Evolutionary conservation across 371 early-diverging fungal species (phyloP).

Genomic region (Parasitella parasitica): DNA sequence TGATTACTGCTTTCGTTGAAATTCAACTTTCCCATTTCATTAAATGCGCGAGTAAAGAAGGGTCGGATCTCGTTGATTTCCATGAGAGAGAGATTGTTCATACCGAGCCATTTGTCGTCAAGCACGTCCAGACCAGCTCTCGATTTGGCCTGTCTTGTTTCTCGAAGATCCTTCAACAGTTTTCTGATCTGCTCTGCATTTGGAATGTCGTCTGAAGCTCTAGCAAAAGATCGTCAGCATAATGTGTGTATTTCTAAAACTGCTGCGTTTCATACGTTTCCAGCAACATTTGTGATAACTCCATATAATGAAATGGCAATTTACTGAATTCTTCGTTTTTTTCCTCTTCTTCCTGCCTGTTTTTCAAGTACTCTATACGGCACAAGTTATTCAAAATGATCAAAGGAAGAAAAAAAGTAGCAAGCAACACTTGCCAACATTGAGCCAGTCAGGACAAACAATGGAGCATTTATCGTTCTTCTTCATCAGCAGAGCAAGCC

Average conservation of each 20-base stretch:
- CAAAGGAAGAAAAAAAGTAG: not conserved
- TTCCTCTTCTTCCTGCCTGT: constrained; percentile 61
- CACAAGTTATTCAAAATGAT: not conserved
- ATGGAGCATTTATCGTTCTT: constrained; percentile 78
- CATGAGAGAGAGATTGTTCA: constrained; percentile 81
- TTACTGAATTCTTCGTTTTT: constrained; percentile 63
- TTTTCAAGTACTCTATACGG: constrained; percentile 53
- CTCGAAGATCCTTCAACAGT: constrained; percentile 81
- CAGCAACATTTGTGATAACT: constrained; percentile 74
- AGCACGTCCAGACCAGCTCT: constrained; percentile 68
- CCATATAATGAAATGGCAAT: constrained; percentile 82
- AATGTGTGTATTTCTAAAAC: not conserved
- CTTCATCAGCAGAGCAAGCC: constrained; percentile 88
- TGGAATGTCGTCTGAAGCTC: constrained; percentile 82
- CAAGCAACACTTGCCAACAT: constrained; percentile 8
- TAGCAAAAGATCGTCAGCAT: constrained; percentile 15
- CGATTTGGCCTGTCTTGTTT: constrained; percentile 82
- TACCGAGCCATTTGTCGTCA: constrained; percentile 69
- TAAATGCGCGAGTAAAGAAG: constrained; percentile 76
- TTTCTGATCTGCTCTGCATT: constrained; percentile 68
- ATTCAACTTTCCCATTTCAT: constrained; percentile 58
- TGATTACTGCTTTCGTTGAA: not conserved
- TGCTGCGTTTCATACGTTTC: constrained; percentile 54
- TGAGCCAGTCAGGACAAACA: constrained; percentile 84
- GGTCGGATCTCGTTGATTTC: constrained; percentile 92